Evolutionary conservation across 768 basidiomycete species (phyloP).

Genomic region (Mycena venus): DNA sequence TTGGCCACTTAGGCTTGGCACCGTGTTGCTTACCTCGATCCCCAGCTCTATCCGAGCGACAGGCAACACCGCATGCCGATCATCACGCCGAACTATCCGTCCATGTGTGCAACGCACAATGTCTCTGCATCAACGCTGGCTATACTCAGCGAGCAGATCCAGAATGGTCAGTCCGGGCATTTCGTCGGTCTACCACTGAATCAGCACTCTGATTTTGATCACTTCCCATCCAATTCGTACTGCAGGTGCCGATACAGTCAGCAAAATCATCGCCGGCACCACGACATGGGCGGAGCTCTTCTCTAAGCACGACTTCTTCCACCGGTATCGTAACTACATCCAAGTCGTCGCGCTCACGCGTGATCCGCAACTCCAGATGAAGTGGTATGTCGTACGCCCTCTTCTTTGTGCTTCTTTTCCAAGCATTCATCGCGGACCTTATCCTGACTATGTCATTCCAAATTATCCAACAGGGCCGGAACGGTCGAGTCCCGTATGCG

Average conservation of each 20-base stretch:
- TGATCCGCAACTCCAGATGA: constrained; percentile 83
- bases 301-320: constrained; percentile 95
- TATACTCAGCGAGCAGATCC: constrained; percentile 95
- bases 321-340: constrained; percentile 94
- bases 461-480: constrained; percentile 67
- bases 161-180: constrained; percentile 82
- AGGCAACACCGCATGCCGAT: constrained; percentile 98
- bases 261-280: constrained; percentile 86
- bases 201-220: too few species aligned
- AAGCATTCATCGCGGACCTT: background rate
- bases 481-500: constrained; percentile 97
- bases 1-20: background rate
- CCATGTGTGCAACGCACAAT: constrained; percentile 99
- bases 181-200: too few species aligned
- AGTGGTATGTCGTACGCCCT: constrained; percentile 84
- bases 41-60: constrained; percentile 89
- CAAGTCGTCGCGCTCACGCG: constrained; percentile 94
- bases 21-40: constrained; percentile 1
- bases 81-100: constrained; percentile 98
- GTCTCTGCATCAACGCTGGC: constrained; percentile 94
- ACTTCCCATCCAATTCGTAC: too few species aligned
- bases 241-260: constrained; percentile 90
- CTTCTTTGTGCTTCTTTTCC: too few species aligned
- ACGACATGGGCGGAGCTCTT: constrained; percentile 94
- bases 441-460: background rate